Evolutionary conservation across 2,329 filamentous ascomycete species (phyloP).

Genomic region (Exserohilum rostratum): DNA sequence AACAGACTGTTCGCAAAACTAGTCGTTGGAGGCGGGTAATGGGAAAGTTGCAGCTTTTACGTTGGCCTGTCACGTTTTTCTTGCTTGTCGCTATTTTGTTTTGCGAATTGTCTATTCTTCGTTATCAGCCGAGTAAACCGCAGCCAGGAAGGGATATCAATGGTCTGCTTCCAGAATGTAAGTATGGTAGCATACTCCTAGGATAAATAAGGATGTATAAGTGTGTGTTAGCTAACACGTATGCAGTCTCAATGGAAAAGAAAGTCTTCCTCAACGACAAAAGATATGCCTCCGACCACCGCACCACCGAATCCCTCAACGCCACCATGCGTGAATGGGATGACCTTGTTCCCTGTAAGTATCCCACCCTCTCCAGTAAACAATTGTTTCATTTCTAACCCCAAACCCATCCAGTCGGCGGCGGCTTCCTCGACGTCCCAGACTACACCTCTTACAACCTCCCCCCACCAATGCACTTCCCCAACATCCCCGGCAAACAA

Average conservation of each 20-base stretch:
- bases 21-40: neutral
- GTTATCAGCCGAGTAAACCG: slow-evolving; percentile 8
- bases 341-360: slow-evolving; percentile 18
- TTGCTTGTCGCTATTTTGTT: slow-evolving; percentile 16
- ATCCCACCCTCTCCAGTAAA: neutral
- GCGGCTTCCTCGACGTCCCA: slow-evolving; percentile 23
- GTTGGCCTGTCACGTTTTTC: slow-evolving; percentile 18
- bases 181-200: neutral
- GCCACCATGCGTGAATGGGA: slow-evolving; percentile 19
- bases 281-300: slow-evolving; percentile 26
- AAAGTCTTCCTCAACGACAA: slow-evolving; percentile 20
- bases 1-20: neutral
- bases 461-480: slow-evolving; percentile 25
- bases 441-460: slow-evolving; percentile 11
- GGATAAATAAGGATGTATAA: too few species aligned
- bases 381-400: neutral
- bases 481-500: slow-evolving; percentile 8
- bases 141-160: slow-evolving; percentile 21
- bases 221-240: too few species aligned
- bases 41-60: slow-evolving; percentile 4
- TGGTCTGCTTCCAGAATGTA: slow-evolving; percentile 21
- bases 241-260: slow-evolving; percentile 16
- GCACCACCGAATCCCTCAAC: slow-evolving; percentile 14
- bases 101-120: slow-evolving; percentile 21
- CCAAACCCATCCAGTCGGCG: slow-evolving; percentile 11